These are phyloP conservation scores for Aspergillus funiculosus DNA, from an alignment of 495 filamentous ascomycete species.

Conservation along the genomic window DNA sequence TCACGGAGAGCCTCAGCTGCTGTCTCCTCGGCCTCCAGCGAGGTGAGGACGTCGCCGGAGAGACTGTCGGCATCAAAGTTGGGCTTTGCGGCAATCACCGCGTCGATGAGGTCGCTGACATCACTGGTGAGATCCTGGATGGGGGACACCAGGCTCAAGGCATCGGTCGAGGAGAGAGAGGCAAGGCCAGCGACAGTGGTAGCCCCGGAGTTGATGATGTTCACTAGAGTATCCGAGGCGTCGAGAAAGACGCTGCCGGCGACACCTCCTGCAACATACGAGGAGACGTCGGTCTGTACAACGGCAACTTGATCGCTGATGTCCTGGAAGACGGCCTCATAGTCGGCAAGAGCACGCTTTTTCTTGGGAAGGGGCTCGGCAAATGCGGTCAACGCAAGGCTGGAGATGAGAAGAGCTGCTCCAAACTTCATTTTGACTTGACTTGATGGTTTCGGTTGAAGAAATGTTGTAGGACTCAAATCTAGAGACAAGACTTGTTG, in stretches of 20 bases:
- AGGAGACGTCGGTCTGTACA: conserved; percentile 30
- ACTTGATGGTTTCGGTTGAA: not conserved
- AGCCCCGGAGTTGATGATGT: conserved; percentile 25
- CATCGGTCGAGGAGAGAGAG: conserved; percentile 26
- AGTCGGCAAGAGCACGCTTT: conserved; percentile 28
- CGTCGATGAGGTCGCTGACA: conserved; percentile 25
- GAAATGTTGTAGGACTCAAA: not conserved
- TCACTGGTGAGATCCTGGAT: conserved; percentile 29
- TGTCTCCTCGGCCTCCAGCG: conserved; percentile 23
- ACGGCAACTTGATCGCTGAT: conserved; percentile 28
- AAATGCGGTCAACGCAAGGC: conserved; percentile 4
- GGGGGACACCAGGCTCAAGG: conserved; percentile 25
- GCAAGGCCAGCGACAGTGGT: not conserved
- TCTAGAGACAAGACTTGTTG: not conserved
- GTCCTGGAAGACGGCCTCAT: conserved; percentile 25
- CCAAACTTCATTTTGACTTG: conserved; percentile 9
- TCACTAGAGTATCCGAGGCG: conserved; percentile 25
- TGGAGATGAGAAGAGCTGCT: not conserved
- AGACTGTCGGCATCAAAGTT: conserved; percentile 29
- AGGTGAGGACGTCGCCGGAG: conserved; percentile 20
- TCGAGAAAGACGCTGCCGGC: conserved; percentile 18
- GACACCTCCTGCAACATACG: conserved; percentile 26
- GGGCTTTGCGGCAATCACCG: conserved; percentile 30
- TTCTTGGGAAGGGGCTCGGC: conserved; percentile 11
- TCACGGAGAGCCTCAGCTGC: conserved; percentile 30